A percentile compares a stretch with the other conserved stretches of the same genome.
Evolutionary conservation across 73 alveolate species (phyloP).

Genomic region (Paramecium sexaurelia): DNA sequence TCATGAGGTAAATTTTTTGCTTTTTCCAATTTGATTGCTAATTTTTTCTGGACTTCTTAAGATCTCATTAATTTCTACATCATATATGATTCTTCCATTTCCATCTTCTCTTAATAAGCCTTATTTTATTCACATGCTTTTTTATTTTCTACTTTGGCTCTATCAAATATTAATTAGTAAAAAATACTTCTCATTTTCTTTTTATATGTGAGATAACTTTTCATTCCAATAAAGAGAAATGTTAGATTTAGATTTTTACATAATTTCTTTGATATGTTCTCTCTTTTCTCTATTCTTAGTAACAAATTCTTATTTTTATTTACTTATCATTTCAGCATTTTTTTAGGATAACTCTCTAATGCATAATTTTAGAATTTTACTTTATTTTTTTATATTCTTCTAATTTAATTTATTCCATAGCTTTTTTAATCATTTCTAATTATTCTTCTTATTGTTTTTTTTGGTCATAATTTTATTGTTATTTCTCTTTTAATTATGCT

Average conservation of each 20-base stretch:
- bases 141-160: background rate
- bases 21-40: constrained; percentile 31
- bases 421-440: background rate
- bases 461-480: background rate
- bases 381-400: constrained; percentile 33
- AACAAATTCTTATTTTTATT: constrained; percentile 15
- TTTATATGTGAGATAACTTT: background rate
- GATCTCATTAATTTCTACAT: background rate
- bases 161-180: background rate
- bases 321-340: constrained; percentile 19
- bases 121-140: background rate
- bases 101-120: constrained; percentile 1
- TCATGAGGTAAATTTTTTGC: constrained; percentile 25
- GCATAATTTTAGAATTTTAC: background rate
- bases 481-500: background rate
- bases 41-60: constrained; percentile 5
- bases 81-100: constrained; percentile 34
- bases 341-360: background rate
- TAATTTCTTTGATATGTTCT: constrained; percentile 11
- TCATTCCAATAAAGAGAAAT: constrained; percentile 47
- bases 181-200: constrained; percentile 46
- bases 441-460: background rate
- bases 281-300: constrained; percentile 2
- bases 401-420: constrained; percentile 34
- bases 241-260: constrained; percentile 45